Evolutionary conservation across 2,329 filamentous ascomycete species (phyloP), one percentile per base, ranked within the genome.

Genomic region (Aspergillus puulaauensis): DNA sequence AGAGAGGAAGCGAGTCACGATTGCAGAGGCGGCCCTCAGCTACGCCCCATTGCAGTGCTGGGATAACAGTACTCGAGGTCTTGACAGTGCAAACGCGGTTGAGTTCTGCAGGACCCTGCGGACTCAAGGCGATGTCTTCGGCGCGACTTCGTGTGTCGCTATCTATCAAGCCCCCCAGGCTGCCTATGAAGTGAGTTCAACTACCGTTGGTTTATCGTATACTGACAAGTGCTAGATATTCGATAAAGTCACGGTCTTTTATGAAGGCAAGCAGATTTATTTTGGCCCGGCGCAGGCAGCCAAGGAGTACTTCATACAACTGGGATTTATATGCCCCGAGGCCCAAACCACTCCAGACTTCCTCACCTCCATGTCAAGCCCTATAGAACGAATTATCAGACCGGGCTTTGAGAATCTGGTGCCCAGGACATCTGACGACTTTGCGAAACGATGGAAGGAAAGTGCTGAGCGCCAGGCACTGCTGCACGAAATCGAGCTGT

Each of bases 381-480:
- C 85, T 0, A 66, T 72, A 0, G 86, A 90, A 70, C 78, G 87
- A 37, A 71, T 76, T 19, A 72, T 83, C 0, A 76, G 77, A 4
- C 63, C 77, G 1, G 88, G 87, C 0, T 86, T 81, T 17, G 61
- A 62, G 39, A 39, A 55, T 56, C 77, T 75, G 48, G 83, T 87
- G 0, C 89, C 89, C 1, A 79, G 86, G 3, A 89, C 87, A 0
- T 77, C 88, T 0, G 86, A 89, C 27, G 88, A 91, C 2, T 90
- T 91, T 63, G 87, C 41, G 14, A 33, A 46, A 17, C 41, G 51
- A 4, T 53, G 51, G 51, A 37, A 53, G 15, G 51, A 53, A 37
- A 46, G 51, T 15, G 40, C 51, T 5, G 51, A 53, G 14, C 51
- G 41, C 31, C 41, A 46, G 41, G 41, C 27, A 6, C 39, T 53